Base-by-base conservation (phyloP, 305 asterid genomes). In the Fraxinus floribunda region DNA sequence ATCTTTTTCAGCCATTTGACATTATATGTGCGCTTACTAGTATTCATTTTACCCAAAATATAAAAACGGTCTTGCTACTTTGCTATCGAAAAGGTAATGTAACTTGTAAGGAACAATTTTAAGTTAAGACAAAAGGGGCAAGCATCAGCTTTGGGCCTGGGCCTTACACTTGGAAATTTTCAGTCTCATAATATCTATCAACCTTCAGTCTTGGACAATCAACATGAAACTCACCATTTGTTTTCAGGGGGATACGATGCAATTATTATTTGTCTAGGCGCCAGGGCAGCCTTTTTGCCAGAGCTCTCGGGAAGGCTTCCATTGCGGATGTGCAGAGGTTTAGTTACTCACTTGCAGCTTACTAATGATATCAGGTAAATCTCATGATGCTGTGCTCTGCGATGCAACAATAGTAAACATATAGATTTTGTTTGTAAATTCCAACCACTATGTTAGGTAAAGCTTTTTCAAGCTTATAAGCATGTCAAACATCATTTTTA, bases 241-340 rank as follows among this genome's bases (percentile, higher is more conserved):
- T 87, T 78, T 85, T 75, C 92, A 92, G 98, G 97, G 79, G 94
- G 89, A 73, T 92, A 92, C n/a, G 84, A 92, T 86, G 97, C 94
- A 9, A 95, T 96, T 83, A 87, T 96, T 78, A 78, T 94, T 83
- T 94, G 98, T 88, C 89, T 93, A 13, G 99, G 99, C 79, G 97
- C 98, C 52, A 86, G 92, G 82, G 91, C 97, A 62, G 89, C 89
- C 18, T 94, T 91, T 88, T 84, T 94, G 36, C 94, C 98, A 0
- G 97, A 93, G 85, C 89, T 96, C 32, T 83, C 88, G 3, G 95
- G 89, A 82, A 94, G 87, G 86, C 91, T 94, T 80, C 98, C 98
- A 22, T 81, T 97, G 82, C 91, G 99, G 86, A 83, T 91, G 22
- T 94, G 99, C 82, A 87, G 98, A 88, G 99, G 99, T 77, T 85